phyloP scores from a whole-genome alignment of 2,329 filamentous ascomycete genomes.

The Fusarium sp. region DNA sequence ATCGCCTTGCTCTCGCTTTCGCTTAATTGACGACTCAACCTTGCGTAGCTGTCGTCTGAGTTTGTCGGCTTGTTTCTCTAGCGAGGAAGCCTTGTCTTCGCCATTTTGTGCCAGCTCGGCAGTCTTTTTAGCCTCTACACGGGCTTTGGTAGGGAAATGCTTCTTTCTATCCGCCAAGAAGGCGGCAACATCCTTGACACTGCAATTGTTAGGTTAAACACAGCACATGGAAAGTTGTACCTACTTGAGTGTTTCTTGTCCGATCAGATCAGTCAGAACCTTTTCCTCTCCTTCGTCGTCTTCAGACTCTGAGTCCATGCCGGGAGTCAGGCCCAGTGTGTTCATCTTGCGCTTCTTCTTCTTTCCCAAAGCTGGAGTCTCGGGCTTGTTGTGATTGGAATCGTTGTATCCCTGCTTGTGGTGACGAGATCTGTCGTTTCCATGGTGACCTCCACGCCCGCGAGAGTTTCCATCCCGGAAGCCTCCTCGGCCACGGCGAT shows the following conservation, averaged over 20 bases:
- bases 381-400: constrained; percentile 51
- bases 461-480: constrained; percentile 57
- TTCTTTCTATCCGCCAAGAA: constrained; percentile 87
- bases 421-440: constrained; percentile 62
- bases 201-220: constrained; percentile 49
- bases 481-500: constrained; percentile 55
- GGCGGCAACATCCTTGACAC: constrained; percentile 78
- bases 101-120: constrained; percentile 61
- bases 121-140: constrained; percentile 74
- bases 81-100: constrained; percentile 73
- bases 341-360: constrained; percentile 82
- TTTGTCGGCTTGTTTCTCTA: constrained; percentile 74
- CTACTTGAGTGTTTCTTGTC: constrained; percentile 69
- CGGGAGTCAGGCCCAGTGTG: constrained; percentile 79
- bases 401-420: constrained; percentile 57
- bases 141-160: constrained; percentile 84
- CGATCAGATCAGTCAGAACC: constrained; percentile 69
- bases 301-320: constrained; percentile 74
- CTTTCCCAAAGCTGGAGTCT: constrained; percentile 67
- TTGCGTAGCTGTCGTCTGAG: constrained; percentile 76
- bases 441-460: constrained; percentile 58
- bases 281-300: constrained; percentile 82
- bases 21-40: constrained; percentile 78
- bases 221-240: constrained; percentile 46
- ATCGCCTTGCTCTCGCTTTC: constrained; percentile 77